phyloP scores from a whole-genome alignment of 2,329 filamentous ascomycete genomes.

The Apiospora hydei region DNA sequence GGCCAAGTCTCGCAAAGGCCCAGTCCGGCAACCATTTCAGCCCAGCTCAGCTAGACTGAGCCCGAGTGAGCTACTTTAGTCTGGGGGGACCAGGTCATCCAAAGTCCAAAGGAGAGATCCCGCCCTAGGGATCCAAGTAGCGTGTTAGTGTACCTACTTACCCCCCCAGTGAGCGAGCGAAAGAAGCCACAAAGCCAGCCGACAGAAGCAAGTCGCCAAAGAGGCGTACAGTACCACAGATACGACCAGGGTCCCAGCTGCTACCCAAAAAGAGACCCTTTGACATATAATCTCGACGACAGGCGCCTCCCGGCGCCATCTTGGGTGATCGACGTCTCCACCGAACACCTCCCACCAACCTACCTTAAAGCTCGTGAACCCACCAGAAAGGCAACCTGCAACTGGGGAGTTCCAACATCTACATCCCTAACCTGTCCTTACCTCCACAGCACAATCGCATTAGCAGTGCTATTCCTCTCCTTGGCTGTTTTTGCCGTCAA shows the following conservation, averaged over 20 bases:
- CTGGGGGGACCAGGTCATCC: constrained; percentile 24
- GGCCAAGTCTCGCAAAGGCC: constrained; percentile 27
- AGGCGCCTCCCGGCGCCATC: constrained; percentile 43
- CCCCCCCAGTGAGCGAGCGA: background rate
- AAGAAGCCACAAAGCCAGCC: constrained; percentile 24
- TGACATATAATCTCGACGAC: constrained; percentile 41
- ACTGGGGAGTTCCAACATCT: constrained; percentile 12
- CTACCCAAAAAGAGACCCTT: constrained; percentile 39
- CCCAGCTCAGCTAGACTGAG: constrained; percentile 28
- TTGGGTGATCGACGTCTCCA: constrained; percentile 44
- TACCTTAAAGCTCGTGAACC: constrained; percentile 37
- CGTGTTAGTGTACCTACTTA: constrained; percentile 18
- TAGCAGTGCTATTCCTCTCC: background rate
- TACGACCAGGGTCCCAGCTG: constrained; percentile 26
- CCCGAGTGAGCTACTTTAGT: constrained; percentile 25
- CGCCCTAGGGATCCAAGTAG: constrained; percentile 26
- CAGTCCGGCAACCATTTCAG: constrained; percentile 28
- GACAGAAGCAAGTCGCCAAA: constrained; percentile 27
- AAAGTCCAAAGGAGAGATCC: constrained; percentile 26
- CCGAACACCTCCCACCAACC: constrained; percentile 31
- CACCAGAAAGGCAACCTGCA: constrained; percentile 33
- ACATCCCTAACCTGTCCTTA: constrained; percentile 21
- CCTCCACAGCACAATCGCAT: background rate
- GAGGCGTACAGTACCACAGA: constrained; percentile 21
- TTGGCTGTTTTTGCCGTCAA: constrained; percentile 19